Evolutionary conservation across 805 yeast species (phyloP).

Genomic region (Saccharomycopsis selenospora): DNA sequence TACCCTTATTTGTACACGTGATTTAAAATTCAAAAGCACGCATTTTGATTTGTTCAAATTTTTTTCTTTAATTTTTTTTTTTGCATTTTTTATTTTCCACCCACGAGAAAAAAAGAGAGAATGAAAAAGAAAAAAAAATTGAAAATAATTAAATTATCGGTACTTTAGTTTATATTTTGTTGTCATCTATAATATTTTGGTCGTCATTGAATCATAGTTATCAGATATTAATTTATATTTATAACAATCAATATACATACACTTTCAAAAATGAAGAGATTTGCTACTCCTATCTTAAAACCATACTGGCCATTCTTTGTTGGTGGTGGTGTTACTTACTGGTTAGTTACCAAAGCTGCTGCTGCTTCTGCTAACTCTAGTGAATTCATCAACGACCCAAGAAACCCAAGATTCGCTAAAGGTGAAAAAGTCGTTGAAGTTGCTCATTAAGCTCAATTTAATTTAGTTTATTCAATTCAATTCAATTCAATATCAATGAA

Average conservation of each 20-base stretch:
- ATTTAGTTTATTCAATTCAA: too few relatives aligned
- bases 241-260: neutral
- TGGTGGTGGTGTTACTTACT: conserved; percentile 72
- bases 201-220: neutral
- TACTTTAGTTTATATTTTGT: neutral
- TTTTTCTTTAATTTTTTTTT: neutral
- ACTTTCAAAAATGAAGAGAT: conserved; percentile 30
- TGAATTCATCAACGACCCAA: conserved; percentile 89
- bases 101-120: neutral
- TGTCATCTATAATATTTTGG: neutral
- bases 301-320: conserved; percentile 84
- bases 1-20: too few relatives aligned
- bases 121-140: conserved; percentile 1
- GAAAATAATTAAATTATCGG: neutral
- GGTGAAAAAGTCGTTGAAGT: conserved; percentile 43
- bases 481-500: too few relatives aligned
- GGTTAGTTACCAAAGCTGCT: conserved; percentile 62
- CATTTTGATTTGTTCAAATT: conserved; percentile 1
- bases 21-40: neutral
- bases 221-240: neutral
- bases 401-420: conserved; percentile 81
- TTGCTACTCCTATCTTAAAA: conserved; percentile 43
- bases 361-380: conserved; percentile 60
- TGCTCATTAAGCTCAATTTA: conserved; percentile 20
- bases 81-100: too few relatives aligned